Evolutionary conservation across 192 early-diverging fungal species (phyloP), one percentile per base, ranked within the genome.

Genomic region (Ambispora gerdemannii): DNA sequence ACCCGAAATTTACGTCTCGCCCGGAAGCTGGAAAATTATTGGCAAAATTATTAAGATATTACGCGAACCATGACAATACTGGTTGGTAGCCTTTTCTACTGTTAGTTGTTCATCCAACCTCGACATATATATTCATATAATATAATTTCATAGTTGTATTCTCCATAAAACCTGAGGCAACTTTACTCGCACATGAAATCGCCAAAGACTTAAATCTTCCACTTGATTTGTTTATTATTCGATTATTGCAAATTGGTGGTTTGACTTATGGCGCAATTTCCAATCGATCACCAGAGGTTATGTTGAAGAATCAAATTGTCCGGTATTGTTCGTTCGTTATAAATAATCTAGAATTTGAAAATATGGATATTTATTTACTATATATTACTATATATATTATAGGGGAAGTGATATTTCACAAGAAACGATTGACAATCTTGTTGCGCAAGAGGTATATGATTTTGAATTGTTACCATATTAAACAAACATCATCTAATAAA

Each of bases 221-320:
- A 20, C 22, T 69, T 2, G 67, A 55, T 36, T 28, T 69, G 7
- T 69, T 69, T 11, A 50, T 69, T 36, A 38, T 69, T 15, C 32
- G 36, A 22, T 50, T 49, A 19, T 50, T 69, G 1, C 30, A 69
- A 69, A 36, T 24, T 8, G 1, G 56, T 28, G 67, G 36, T 6
- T 24, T 53, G 67, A 69, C 67, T 24, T 24, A 55, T 56, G 67
- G 67, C 10, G 67, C 67, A 6, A 56, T 69, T 13, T 34, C 51
- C 11, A 35, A 69, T 20, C 34, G 24, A 24, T 24, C 51, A 17
- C 51, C 52, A 25, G 19, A 53, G 17, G 38, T 47, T 13, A 24
- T 69, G 24, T 30, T 56, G 38, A 69, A 69, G 17, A 52, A 69
- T 2, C 67, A 69, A 34, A 56, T 69, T 24, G 56, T 69, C 17